These are phyloP conservation scores for Fusarium haematococcum DNA, from an alignment of 2,329 filamentous ascomycete species.

Conservation along the genomic window DNA sequence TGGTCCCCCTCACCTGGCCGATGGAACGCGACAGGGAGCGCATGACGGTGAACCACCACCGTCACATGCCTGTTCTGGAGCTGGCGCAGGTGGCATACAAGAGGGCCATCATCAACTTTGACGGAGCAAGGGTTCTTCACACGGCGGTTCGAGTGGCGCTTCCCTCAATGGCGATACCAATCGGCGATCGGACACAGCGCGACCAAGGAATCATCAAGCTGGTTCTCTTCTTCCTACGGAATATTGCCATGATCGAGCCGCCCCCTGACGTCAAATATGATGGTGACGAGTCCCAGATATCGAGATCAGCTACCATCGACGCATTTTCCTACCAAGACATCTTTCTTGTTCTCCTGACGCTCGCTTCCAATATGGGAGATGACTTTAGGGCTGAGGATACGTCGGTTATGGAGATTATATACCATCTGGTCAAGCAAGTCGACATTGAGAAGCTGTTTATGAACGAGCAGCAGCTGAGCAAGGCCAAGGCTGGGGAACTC, in stretches of 20 bases:
- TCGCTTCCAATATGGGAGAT: conserved; percentile 93
- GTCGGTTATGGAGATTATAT: conserved; percentile 89
- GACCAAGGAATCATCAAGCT: conserved; percentile 95
- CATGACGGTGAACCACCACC: conserved; percentile 93
- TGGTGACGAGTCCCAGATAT: conserved; percentile 90
- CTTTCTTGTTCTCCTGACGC: conserved; percentile 83
- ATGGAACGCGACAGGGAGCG: conserved; percentile 81
- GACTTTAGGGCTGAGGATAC: conserved; percentile 93
- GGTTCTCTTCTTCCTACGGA: conserved; percentile 88
- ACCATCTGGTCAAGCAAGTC: conserved; percentile 91
- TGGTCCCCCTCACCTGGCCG: conserved; percentile 95
- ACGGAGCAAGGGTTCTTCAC: conserved; percentile 80
- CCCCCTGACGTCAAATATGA: conserved; percentile 79
- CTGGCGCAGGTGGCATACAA: conserved; percentile 93
- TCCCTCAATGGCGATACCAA: conserved; percentile 84
- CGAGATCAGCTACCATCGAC: conserved; percentile 87
- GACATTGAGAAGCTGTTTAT: conserved; percentile 88
- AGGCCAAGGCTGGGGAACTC: conserved; percentile 79
- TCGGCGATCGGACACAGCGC: conserved; percentile 79
- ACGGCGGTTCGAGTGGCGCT: conserved; percentile 84
- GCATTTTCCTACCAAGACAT: conserved; percentile 93
- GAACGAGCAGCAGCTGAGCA: conserved; percentile 77
- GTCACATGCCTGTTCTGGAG: conserved; percentile 90
- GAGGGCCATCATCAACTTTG: conserved; percentile 85
- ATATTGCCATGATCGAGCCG: conserved; percentile 85